Base-by-base conservation (phyloP, 2,329 filamentous ascomycete genomes). In the Sporothrix phasma region DNA sequence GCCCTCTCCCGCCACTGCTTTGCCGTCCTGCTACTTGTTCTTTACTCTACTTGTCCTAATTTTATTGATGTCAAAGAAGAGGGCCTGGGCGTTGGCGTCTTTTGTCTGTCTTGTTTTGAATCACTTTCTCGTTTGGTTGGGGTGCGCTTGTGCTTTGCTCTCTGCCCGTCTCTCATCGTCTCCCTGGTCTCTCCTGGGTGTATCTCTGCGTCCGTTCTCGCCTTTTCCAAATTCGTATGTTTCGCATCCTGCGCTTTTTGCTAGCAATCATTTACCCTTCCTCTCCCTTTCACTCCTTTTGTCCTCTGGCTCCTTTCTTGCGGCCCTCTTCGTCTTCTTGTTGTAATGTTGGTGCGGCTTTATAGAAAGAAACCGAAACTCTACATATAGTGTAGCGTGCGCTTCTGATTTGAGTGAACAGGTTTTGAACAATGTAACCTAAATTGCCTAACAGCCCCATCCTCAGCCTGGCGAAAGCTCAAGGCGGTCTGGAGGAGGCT, bases 21-120 rank as follows among this genome's bases (percentile, higher is more conserved):
- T 26, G 13, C 3, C 22, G 15, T 43, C 29, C 37, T 43, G 22
- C 54, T 43, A 11, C 39, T 19, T 22, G 39, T 43, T 10, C 22
- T n/a, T 22, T 45, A 19, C 34, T 22, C 15, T 46, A 29, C 26
- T 8, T n/a, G n/a, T n/a, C 7, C 19, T 41, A 22, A 11, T 29
- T 29, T 34, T 24, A n/a, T 31, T n/a, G 13, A 1, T 26, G 22
- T n/a, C 29, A 39, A 39, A 29, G 45, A 37, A 24, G 58, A 49
- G 26, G 43, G 45, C n/a, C 37, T 61, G 43, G 59, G 59, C 59
- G 59, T 61, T 61, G 59, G 59, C 59, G 59, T 61, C 43, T 61
- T 60, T 4, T 61, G 34, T 3, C 11, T 60, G 3, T 24, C 37
- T 22, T 11, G 2, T 22, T 41, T 19, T n/a, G n/a, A n/a, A n/a